phyloP scores from a whole-genome alignment of 129 eudicot genomes.

The Deinandra increscens region DNA sequence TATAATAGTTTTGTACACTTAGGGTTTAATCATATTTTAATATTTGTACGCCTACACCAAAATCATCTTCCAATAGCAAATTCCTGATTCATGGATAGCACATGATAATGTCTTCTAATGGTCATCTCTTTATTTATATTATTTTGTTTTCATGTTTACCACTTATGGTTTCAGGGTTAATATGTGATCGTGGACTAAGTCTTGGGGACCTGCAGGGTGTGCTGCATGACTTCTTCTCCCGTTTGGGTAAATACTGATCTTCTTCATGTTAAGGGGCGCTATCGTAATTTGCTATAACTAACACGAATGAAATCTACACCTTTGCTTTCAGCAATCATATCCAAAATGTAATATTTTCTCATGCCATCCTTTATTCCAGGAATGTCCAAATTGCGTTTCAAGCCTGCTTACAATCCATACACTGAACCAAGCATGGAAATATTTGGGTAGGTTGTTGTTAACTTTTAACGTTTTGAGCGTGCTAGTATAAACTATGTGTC shows the following conservation, averaged over 20 bases:
- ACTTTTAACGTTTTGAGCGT: neutral
- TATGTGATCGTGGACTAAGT: conserved; percentile 85
- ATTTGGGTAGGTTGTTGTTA: conserved; percentile 56
- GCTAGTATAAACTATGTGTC: neutral
- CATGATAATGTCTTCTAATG: neutral
- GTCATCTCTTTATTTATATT: neutral
- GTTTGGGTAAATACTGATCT: conserved; percentile 51
- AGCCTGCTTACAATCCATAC: conserved; percentile 98
- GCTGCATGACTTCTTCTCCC: conserved; percentile 78
- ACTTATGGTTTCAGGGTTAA: conserved; percentile 57
- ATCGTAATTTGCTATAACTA: neutral
- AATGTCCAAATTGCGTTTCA: conserved; percentile 89
- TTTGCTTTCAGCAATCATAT: neutral
- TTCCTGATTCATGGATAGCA: neutral
- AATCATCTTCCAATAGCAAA: neutral
- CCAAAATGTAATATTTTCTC: neutral
- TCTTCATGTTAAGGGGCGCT: neutral
- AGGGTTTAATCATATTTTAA: neutral
- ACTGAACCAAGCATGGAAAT: conserved; percentile 99
- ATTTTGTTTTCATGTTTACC: neutral
- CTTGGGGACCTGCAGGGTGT: conserved; percentile 96
- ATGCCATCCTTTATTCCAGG: conserved; percentile 44
- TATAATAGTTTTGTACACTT: neutral
- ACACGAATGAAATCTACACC: neutral
- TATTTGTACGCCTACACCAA: neutral